Percentiles rank a stretch among this genome's conserved stretches.
phyloP scores from a whole-genome alignment of 805 yeast species.

The Pichia cephalocereana region DNA sequence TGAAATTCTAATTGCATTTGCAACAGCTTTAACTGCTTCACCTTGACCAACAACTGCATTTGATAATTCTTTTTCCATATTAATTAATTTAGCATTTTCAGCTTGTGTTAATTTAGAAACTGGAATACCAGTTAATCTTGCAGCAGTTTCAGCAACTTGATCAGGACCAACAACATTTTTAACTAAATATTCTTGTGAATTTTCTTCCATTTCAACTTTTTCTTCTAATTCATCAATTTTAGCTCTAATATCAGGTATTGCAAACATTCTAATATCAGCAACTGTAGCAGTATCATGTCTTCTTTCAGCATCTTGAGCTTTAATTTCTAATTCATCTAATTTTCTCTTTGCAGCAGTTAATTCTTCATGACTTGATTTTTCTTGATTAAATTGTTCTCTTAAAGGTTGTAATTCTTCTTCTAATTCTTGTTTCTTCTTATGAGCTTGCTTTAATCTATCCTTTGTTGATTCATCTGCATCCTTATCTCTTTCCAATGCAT shows the following conservation, averaged over 20 bases:
- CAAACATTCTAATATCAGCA: slow-evolving; percentile 94
- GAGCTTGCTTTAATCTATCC: slow-evolving; percentile 76
- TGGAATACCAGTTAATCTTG: slow-evolving; percentile 94
- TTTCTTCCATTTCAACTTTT: slow-evolving; percentile 63
- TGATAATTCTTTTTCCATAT: slow-evolving; percentile 84
- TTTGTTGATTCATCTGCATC: slow-evolving; percentile 76
- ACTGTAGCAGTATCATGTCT: slow-evolving; percentile 90
- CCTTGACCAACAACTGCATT: slow-evolving; percentile 87
- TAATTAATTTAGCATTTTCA: slow-evolving; percentile 86
- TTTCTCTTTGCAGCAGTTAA: slow-evolving; percentile 82
- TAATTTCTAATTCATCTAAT: slow-evolving; percentile 84
- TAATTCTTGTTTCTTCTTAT: slow-evolving; percentile 67
- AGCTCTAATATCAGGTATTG: slow-evolving; percentile 83
- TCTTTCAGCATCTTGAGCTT: slow-evolving; percentile 95
- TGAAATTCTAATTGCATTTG: slow-evolving; percentile 86
- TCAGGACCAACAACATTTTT: slow-evolving; percentile 80
- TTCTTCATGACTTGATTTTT: slow-evolving; percentile 85
- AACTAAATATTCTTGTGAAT: slow-evolving; percentile 46
- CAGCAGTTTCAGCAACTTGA: slow-evolving; percentile 88
- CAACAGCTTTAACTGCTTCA: slow-evolving; percentile 92
- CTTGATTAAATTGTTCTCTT: slow-evolving; percentile 76
- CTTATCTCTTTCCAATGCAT: slow-evolving; percentile 92
- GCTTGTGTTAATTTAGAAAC: slow-evolving; percentile 91
- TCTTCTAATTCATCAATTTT: slow-evolving; percentile 66
- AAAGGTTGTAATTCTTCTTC: slow-evolving; percentile 82